Evolutionary conservation across 495 filamentous ascomycete species (phyloP).

Genomic region (Choiromyces venosus): DNA sequence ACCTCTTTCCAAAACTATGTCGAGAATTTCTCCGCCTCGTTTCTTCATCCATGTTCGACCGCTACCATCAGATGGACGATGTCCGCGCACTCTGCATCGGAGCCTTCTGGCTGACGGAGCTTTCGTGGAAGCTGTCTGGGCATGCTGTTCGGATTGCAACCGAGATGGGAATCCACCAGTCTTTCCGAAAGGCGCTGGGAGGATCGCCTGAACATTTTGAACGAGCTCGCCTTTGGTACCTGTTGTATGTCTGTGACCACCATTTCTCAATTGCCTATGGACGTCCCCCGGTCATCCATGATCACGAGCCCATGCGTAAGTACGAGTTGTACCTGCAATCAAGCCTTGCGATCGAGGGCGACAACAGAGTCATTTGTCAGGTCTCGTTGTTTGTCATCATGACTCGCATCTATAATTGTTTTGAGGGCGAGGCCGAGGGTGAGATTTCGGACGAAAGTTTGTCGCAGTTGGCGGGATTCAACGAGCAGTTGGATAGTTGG

Average conservation of each 20-base stretch:
- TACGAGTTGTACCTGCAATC: slow-evolving; percentile 52
- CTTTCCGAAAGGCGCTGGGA: slow-evolving; percentile 48
- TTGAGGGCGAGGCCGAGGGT: slow-evolving; percentile 54
- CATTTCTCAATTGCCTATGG: slow-evolving; percentile 48
- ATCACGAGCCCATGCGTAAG: slow-evolving; percentile 51
- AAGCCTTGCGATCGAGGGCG: slow-evolving; percentile 49
- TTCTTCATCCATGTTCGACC: slow-evolving; percentile 44
- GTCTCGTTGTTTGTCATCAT: slow-evolving; percentile 56
- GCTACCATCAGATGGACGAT: slow-evolving; percentile 43
- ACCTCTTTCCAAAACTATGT: slow-evolving; percentile 46
- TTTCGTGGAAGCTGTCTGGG: slow-evolving; percentile 47
- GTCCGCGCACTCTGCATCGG: slow-evolving; percentile 45
- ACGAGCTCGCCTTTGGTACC: slow-evolving; percentile 44
- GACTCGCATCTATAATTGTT: slow-evolving; percentile 54
- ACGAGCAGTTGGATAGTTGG: slow-evolving; percentile 56
- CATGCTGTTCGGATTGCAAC: slow-evolving; percentile 47
- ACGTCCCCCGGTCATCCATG: slow-evolving; percentile 47
- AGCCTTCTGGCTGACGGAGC: slow-evolving; percentile 46
- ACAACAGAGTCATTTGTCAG: slow-evolving; percentile 54
- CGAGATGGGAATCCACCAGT: slow-evolving; percentile 45
- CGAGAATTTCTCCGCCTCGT: slow-evolving; percentile 43
- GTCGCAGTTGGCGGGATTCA: slow-evolving; percentile 50
- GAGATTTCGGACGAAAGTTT: slow-evolving; percentile 53
- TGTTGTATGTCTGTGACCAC: slow-evolving; percentile 48
- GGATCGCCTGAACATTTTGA: slow-evolving; percentile 49